Conservation (phyloP, 2,329 filamentous ascomycete genomes). For the Pseudogymnoascus sp. region DNA sequence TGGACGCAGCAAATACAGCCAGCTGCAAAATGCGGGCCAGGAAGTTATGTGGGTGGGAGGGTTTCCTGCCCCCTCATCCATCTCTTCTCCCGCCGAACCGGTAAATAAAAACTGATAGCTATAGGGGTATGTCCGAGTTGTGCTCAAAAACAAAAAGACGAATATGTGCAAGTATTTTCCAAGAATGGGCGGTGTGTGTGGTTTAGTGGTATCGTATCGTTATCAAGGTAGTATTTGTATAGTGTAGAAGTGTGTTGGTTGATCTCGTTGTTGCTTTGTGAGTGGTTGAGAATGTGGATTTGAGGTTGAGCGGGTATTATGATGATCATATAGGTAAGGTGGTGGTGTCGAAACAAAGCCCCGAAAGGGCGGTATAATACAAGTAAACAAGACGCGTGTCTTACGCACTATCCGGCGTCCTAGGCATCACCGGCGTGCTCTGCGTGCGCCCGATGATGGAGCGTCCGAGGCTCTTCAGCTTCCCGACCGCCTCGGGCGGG, state of each 20-base stretch:
- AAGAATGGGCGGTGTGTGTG: neutral
- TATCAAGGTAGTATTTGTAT: neutral
- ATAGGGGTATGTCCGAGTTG: neutral
- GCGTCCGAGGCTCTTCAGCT: slow-evolving; percentile 47
- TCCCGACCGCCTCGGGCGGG: slow-evolving; percentile 39
- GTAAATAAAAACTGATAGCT: neutral
- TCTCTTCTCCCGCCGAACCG: neutral
- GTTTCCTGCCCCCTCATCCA: neutral
- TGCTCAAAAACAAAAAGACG: neutral
- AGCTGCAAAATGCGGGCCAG: too few relatives aligned
- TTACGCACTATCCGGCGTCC: neutral
- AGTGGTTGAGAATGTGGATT: neutral
- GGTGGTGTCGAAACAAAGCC: neutral
- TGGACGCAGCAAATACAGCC: neutral
- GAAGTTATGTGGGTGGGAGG: too few relatives aligned
- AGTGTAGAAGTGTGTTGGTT: neutral
- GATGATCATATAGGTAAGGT: neutral
- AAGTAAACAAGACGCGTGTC: neutral
- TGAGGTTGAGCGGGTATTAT: neutral
- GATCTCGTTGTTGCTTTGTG: neutral
- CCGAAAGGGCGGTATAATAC: neutral
- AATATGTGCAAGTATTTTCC: neutral
- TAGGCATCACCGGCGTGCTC: neutral
- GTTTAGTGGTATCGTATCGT: neutral
- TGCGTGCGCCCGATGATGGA: slow-evolving; percentile 46